A percentile compares a stretch with the other conserved stretches of the same genome.
These are phyloP conservation scores for Fusarium nanum DNA, from an alignment of 2,329 filamentous ascomycete species.

Conservation along the genomic window DNA sequence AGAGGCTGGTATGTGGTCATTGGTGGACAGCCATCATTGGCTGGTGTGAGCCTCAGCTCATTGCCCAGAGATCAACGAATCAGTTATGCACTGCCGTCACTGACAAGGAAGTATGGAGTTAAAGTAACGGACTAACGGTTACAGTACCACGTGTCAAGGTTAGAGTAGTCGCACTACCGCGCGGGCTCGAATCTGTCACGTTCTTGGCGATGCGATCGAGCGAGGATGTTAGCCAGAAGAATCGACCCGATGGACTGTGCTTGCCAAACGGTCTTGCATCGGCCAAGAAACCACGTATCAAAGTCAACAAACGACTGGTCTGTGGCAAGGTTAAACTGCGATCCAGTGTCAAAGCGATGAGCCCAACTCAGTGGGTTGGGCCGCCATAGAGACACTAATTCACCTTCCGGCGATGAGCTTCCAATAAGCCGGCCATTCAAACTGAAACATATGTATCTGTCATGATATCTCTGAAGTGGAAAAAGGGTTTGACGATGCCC, in stretches of 20 bases:
- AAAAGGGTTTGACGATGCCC: background rate
- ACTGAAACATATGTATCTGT: background rate
- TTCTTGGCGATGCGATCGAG: slow-evolving; percentile 1
- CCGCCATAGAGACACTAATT: background rate
- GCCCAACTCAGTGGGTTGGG: slow-evolving; percentile 31
- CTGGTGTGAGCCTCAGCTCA: slow-evolving; percentile 14
- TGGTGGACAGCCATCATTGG: slow-evolving; percentile 1
- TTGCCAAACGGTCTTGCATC: background rate
- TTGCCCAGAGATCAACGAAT: background rate
- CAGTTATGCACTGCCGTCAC: background rate
- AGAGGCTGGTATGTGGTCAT: slow-evolving; percentile 12
- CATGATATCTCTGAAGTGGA: background rate
- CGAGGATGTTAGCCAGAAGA: background rate
- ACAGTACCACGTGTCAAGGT: slow-evolving; percentile 15
- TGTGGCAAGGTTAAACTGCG: too few species aligned
- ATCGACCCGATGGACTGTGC: background rate
- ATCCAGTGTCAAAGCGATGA: background rate
- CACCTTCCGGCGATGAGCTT: background rate
- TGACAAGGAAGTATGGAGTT: background rate
- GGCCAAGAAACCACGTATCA: background rate
- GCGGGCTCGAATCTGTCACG: background rate
- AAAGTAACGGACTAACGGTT: background rate
- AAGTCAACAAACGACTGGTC: background rate
- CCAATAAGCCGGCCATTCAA: background rate
- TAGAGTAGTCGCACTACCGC: background rate